Percentiles rank a stretch among this genome's conserved stretches.
These are phyloP conservation scores for Chlorella sorokiniana DNA, from an alignment of 139 green algal species.

Conservation along the genomic window DNA sequence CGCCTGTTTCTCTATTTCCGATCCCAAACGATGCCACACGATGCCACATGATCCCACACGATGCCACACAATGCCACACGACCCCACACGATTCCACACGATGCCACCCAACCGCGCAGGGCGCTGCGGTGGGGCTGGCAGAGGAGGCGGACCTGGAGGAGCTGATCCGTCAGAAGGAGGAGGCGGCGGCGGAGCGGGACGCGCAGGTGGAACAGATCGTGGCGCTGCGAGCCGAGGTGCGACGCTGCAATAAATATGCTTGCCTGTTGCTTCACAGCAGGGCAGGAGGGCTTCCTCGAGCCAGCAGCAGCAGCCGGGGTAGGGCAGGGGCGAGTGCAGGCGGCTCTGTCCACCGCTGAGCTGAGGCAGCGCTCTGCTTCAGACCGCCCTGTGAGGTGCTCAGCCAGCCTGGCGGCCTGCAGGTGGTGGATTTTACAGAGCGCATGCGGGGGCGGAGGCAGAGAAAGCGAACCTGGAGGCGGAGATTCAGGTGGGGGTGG, in stretches of 20 bases:
- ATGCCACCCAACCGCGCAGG: no score
- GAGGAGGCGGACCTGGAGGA: constrained; percentile 79
- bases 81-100: no score
- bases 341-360: neutral
- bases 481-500: constrained; percentile 49
- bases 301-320: no score
- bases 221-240: constrained; percentile 52
- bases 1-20: no score
- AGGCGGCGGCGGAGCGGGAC: constrained; percentile 78
- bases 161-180: constrained; percentile 82
- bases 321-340: no score
- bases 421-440: constrained; percentile 68
- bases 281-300: neutral
- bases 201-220: constrained; percentile 72
- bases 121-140: constrained; percentile 72
- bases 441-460: constrained; percentile 69
- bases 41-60: no score
- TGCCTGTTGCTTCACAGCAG: neutral
- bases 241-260: neutral
- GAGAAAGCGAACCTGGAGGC: constrained; percentile 70
- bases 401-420: no score
- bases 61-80: no score
- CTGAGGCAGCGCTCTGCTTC: neutral
- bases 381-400: no score
- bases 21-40: no score